phyloP scores from a whole-genome alignment of 106 monocot species.

The Platanthera guangdongensis region DNA sequence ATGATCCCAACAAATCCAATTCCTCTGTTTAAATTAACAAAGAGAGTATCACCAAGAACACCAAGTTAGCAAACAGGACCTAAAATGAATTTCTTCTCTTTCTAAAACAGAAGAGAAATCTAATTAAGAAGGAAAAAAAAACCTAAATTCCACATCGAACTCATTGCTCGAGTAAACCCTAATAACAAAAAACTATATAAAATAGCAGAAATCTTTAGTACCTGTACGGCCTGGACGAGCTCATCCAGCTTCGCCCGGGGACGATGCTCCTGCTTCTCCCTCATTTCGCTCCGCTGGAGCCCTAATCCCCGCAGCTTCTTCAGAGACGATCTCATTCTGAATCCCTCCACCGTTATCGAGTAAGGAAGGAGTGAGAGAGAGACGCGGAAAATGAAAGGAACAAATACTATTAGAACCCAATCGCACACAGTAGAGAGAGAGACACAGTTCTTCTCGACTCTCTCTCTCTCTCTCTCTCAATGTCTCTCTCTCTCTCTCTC shows the following conservation, averaged over 20 bases:
- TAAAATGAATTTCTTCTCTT: no score
- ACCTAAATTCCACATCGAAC: background rate
- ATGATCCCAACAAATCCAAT: no score
- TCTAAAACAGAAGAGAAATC: background rate
- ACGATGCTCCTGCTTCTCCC: conserved; percentile 28
- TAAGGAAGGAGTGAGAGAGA: background rate
- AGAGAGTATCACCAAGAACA: no score
- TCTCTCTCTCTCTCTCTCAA: background rate
- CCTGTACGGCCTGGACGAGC: conserved; percentile 43
- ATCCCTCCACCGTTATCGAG: background rate
- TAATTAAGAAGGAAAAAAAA: background rate
- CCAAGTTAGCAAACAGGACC: no score
- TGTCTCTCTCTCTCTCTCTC: background rate
- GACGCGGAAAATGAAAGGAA: background rate
- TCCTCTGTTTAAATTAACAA: no score
- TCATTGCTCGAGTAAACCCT: background rate
- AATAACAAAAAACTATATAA: conserved; percentile 2
- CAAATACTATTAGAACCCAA: background rate
- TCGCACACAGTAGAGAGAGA: background rate
- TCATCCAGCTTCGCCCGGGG: conserved; percentile 41
- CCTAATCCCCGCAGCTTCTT: conserved; percentile 7
- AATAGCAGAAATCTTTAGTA: background rate
- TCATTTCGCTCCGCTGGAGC: conserved; percentile 13
- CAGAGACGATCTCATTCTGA: conserved; percentile 9
- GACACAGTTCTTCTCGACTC: background rate